These are phyloP conservation scores for Jaltomata sinuosa DNA, from an alignment of 257 asterid genomes.

Conservation along the genomic window DNA sequence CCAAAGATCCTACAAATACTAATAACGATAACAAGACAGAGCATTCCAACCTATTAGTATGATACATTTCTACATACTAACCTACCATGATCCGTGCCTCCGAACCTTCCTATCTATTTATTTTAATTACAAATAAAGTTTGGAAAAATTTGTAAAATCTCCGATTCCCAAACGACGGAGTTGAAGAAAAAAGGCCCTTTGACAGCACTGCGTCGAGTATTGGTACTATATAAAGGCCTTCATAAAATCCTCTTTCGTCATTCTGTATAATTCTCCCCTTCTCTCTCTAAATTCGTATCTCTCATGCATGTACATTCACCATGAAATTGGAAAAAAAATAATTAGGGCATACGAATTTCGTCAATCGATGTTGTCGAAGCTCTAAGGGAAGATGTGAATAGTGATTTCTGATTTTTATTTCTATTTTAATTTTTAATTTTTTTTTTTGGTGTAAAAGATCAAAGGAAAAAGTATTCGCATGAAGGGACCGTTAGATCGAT, in stretches of 20 bases:
- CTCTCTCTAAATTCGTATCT: conserved; percentile 21
- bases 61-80: no score
- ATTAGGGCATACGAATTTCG: conserved; percentile 33
- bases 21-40: no score
- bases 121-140: no score
- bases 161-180: neutral
- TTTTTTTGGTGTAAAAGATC: conserved; percentile 20
- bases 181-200: neutral
- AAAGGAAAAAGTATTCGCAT: conserved; percentile 26
- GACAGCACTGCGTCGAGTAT: conserved; percentile 3
- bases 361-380: conserved; percentile 9
- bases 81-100: no score
- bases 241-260: conserved; percentile 22
- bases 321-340: conserved; percentile 20
- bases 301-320: conserved; percentile 45
- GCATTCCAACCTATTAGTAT: no score
- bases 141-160: no score
- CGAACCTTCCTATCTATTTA: no score
- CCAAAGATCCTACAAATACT: no score
- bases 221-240: neutral
- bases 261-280: conserved; percentile 1
- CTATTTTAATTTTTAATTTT: neutral
- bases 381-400: conserved; percentile 39
- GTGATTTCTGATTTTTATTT: conserved; percentile 36
- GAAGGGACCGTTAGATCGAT: conserved; percentile 94